A percentile compares a stretch with the other conserved stretches of the same genome.
These are phyloP conservation scores for Phytophthora pseudosyringae DNA, from an alignment of 352 stramenopile genomes.

Conservation along the genomic window DNA sequence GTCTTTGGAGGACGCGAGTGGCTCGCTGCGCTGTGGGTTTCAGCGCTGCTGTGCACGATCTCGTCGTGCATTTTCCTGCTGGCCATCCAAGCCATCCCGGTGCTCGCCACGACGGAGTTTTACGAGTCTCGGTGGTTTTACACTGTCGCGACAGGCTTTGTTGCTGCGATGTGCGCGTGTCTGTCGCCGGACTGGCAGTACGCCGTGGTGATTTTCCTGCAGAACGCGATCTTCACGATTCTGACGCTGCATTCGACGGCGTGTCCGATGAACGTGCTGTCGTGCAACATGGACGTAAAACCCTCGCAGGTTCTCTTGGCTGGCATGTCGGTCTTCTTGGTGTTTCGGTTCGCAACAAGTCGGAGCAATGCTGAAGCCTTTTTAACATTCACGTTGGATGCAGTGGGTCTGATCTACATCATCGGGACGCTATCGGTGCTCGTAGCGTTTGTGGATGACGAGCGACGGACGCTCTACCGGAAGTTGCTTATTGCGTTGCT, in stretches of 20 bases:
- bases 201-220: conserved; percentile 43
- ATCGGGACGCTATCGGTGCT: conserved; percentile 58
- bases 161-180: conserved; percentile 53
- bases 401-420: conserved; percentile 68
- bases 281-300: conserved; percentile 43
- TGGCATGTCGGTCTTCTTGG: conserved; percentile 46
- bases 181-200: conserved; percentile 62
- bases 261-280: conserved; percentile 66
- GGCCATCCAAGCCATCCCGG: conserved; percentile 36
- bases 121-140: conserved; percentile 59
- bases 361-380: conserved; percentile 40
- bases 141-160: conserved; percentile 42
- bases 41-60: conserved; percentile 35
- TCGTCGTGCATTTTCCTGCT: conserved; percentile 45
- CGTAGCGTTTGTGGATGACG: conserved; percentile 68
- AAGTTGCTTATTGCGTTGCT: conserved; percentile 73
- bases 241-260: conserved; percentile 64
- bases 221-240: conserved; percentile 57
- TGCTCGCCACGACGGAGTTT: conserved; percentile 56
- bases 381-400: conserved; percentile 57
- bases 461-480: conserved; percentile 54
- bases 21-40: conserved; percentile 49
- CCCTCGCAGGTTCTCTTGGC: conserved; percentile 43
- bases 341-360: conserved; percentile 53
- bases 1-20: conserved; percentile 47